These are phyloP conservation scores for Chlorella sp. DNA, from an alignment of 139 green algal species.

Conservation along the genomic window DNA sequence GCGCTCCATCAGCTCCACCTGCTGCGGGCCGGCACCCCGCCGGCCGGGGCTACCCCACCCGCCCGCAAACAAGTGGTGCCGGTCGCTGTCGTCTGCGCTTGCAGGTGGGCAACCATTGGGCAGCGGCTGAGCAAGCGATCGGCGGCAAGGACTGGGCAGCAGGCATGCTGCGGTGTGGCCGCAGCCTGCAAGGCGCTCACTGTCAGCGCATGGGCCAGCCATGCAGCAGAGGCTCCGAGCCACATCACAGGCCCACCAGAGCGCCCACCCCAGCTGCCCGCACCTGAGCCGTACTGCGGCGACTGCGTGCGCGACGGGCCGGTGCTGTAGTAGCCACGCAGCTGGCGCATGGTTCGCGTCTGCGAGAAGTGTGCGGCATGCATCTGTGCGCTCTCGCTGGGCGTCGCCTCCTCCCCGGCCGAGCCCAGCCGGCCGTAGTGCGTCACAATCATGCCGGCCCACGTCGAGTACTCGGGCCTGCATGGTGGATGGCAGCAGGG, in stretches of 20 bases:
- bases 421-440: conserved; percentile 54
- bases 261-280: neutral
- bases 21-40: conserved; percentile 1
- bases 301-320: conserved; percentile 9
- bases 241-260: no score
- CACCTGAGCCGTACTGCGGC: conserved; percentile 35
- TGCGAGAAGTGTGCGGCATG: conserved; percentile 30
- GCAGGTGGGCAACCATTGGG: neutral
- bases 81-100: conserved; percentile 5
- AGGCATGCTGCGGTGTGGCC: no score
- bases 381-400: neutral
- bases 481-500: no score
- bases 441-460: conserved; percentile 72
- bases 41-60: neutral
- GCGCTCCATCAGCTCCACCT: conserved; percentile 55
- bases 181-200: no score
- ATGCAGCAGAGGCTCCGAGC: neutral
- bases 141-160: no score
- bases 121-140: neutral
- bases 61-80: conserved; percentile 28
- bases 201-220: no score
- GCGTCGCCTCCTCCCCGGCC: neutral
- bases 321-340: conserved; percentile 59
- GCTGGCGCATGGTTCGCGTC: conserved; percentile 32
- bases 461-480: conserved; percentile 62